Base-by-base conservation (phyloP, 805 yeast species). In the Phaffomyces antillensis region DNA sequence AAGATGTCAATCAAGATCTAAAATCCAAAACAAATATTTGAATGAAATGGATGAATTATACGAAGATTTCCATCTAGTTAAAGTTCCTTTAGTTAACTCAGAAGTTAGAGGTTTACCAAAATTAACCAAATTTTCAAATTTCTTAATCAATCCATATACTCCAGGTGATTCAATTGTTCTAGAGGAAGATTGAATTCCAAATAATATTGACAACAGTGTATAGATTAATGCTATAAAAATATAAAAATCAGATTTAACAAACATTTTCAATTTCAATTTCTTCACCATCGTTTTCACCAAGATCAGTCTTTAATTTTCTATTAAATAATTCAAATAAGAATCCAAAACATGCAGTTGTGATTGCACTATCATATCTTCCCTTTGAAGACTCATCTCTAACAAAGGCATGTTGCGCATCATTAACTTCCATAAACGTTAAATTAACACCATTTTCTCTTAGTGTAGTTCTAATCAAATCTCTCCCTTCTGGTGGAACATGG, bases 1-100 rank as follows among this genome's bases (percentile, higher is more conserved):
- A 61, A 83, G 96, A 67, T 93, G 99, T 67, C 82, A 76, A 53
- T 78, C 96, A 10, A 83, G 99, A 68, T 80, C 93, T 81, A 83
- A 86, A 69, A 89, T 93, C 95, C 99, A 93, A 68, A 83, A 75
- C 65, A 93, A 93, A 68, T 93, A 93, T 63, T 73, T 90, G 58
- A 95, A 85, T 61, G 98, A 93, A 71, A 91, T 93, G 82, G 86
- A 77, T 57, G 99, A 93, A 65, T 73, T 93, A 48, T 93, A 93
- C 61, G 99, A 93, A 67, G 99, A 93, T 66, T 93, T 91, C 74
- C 97, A 95, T 62, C 73, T 93, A 56, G 93, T 93, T 31, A 89
- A 88, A 69, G 85, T 93, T 81, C 99, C 99, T 3, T 78, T 91
- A 62, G 79, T 93, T 53, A 96, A 96, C 39, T 79, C 85, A 52